Evolutionary conservation across 2,329 filamentous ascomycete species (phyloP).

Genomic region (Sclerotinia trifoliorum): DNA sequence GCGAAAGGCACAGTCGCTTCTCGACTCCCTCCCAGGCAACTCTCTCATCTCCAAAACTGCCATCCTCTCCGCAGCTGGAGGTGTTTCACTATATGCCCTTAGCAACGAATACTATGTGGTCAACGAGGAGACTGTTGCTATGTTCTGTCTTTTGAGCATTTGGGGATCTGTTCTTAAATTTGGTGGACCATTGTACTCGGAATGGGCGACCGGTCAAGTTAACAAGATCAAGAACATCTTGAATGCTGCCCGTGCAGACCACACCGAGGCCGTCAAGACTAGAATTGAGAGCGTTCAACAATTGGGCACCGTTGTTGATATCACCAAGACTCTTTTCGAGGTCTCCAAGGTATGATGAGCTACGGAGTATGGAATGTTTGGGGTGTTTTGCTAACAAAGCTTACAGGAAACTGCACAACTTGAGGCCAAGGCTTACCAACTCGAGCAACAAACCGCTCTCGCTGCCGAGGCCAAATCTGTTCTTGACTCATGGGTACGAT

Average conservation of each 20-base stretch:
- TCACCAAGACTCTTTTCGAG: conserved; percentile 95
- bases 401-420: conserved; percentile 82
- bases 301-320: conserved; percentile 88
- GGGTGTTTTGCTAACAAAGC: conserved; percentile 21
- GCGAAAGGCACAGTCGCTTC: conserved; percentile 93
- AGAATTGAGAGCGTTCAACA: conserved; percentile 94
- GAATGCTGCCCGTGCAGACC: conserved; percentile 89
- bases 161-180: conserved; percentile 93
- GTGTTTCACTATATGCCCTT: conserved; percentile 89
- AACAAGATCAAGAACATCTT: conserved; percentile 93
- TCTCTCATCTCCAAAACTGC: conserved; percentile 93
- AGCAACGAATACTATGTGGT: conserved; percentile 99
- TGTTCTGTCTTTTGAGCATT: conserved; percentile 87
- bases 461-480: conserved; percentile 91
- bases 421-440: conserved; percentile 93
- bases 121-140: conserved; percentile 97
- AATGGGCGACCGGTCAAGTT: conserved; percentile 87
- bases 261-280: conserved; percentile 91
- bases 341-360: conserved; percentile 83
- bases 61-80: conserved; percentile 89
- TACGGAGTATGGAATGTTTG: neutral
- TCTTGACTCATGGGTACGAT: conserved; percentile 97
- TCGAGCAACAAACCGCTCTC: conserved; percentile 93
- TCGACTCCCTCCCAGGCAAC: conserved; percentile 90
- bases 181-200: conserved; percentile 84